Evolutionary conservation across 441 rosid species (phyloP).

Genomic region (Arabidopsis hybrid): DNA sequence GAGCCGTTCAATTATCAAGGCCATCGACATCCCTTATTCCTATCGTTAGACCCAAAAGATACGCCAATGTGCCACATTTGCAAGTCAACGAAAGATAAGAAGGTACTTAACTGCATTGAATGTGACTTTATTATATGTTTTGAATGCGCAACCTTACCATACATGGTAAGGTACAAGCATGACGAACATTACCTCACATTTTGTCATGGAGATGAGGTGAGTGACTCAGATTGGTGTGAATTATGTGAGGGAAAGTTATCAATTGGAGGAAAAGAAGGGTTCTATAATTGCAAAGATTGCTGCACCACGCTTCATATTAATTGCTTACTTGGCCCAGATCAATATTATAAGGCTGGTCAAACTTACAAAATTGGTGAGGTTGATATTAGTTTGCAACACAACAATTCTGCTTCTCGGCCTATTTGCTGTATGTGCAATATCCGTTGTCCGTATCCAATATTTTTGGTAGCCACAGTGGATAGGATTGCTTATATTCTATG

Average conservation of each 20-base stretch:
- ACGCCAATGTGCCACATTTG: not conserved
- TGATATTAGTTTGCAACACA: not conserved
- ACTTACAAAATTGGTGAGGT: not conserved
- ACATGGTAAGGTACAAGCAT: not conserved
- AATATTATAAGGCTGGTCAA: not conserved
- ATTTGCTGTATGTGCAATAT: not conserved
- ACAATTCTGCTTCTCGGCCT: not conserved
- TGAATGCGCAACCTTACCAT: not conserved
- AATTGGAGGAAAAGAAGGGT: not conserved
- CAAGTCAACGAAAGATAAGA: not conserved
- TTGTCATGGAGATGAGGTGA: not conserved
- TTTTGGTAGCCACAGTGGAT: too few relatives aligned
- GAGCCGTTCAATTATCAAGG: not conserved
- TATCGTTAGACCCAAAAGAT: not conserved
- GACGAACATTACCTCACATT: not conserved
- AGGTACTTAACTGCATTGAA: not conserved
- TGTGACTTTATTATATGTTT: not conserved
- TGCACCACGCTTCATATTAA: not conserved
- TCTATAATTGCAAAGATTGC: not conserved
- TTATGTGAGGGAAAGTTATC: not conserved
- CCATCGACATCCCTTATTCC: not conserved
- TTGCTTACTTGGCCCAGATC: not conserved
- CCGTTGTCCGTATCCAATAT: not conserved
- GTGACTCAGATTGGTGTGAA: not conserved
- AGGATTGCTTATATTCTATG: too few relatives aligned